Evolutionary conservation across 2,329 filamentous ascomycete species (phyloP), one percentile per base, ranked within the genome.

Genomic region (Colletotrichum cuscutae): DNA sequence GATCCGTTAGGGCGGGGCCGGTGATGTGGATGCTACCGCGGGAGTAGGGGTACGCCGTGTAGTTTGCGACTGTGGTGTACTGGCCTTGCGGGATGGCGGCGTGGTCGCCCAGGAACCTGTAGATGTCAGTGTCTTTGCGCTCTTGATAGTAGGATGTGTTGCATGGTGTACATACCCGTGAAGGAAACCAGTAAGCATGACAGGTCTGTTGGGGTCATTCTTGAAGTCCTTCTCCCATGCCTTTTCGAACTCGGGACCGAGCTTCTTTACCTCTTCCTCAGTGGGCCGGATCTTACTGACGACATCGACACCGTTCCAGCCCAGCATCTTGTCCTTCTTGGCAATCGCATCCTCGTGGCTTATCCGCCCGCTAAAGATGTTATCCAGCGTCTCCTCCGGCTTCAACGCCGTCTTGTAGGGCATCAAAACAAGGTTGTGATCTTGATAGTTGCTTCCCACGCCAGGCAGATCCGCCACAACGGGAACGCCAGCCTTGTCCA

Each of bases 41-140:
- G 2, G 89, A 90, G 77, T 88, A 89, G 0, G 90, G 90, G 76
- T 92, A 91, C 2, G 86, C 85, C 0, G 88, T 88, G 78, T 87
- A 91, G 19, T 82, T 84, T 2, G 81, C 86, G 42, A 85, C 77
- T 0, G 87, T 85, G 30, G 89, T 78, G 77, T 90, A 91, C 72
- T 90, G 86, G 75, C 75, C 74, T 2, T 56, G 65, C n/a, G 74
- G 78, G 42, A 84, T 80, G 12, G 78, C 5, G 80, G 86, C 61
- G 81, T 82, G 72, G 84, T 85, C 75, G 56, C 76, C 77, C 3
- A 77, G 71, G 72, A 77, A 80, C 42, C 75, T 78, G 59, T 11
- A 22, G 3, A 4, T 53, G 49, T 64, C 3, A 61, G 46, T 42
- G 13, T 24, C 4, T 9, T 22, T 30, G 13, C 46, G 13, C n/a